Percentiles rank a stretch among this genome's conserved stretches.
phyloP scores from a whole-genome alignment of 805 yeast species.

The Kazachstania martiniae region DNA sequence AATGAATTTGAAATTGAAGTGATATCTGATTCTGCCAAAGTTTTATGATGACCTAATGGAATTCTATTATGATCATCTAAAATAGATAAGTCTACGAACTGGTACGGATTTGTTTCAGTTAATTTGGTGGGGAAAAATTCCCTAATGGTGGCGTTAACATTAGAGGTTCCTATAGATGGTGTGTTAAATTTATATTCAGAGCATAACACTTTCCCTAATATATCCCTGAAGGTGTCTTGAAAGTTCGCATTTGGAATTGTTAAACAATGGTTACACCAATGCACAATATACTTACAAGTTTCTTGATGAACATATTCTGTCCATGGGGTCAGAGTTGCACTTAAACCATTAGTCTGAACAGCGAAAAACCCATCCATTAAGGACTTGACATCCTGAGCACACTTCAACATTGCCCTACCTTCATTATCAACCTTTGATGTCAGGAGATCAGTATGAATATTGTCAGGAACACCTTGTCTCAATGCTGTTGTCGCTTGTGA shows the following conservation, averaged over 20 bases:
- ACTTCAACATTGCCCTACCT: slow-evolving; percentile 41
- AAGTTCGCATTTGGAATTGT: slow-evolving; percentile 30
- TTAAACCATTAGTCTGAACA: slow-evolving; percentile 40
- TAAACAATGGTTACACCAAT: slow-evolving; percentile 40
- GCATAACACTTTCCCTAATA: slow-evolving; percentile 37
- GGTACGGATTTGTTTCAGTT: slow-evolving; percentile 11
- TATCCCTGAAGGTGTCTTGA: slow-evolving; percentile 31
- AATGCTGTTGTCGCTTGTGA: slow-evolving; percentile 43
- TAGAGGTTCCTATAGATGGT: too few relatives aligned
- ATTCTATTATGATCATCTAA: slow-evolving; percentile 28
- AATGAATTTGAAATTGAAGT: slow-evolving; percentile 24
- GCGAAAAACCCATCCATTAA: slow-evolving; percentile 28
- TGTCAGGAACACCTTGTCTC: slow-evolving; percentile 29
- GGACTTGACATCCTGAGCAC: slow-evolving; percentile 21
- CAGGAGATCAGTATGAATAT: slow-evolving; percentile 23
- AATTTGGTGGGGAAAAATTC: slow-evolving; percentile 14
- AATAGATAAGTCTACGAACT: slow-evolving; percentile 21
- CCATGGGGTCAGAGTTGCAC: slow-evolving; percentile 43
- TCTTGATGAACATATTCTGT: slow-evolving; percentile 42
- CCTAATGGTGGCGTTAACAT: slow-evolving; percentile 11
- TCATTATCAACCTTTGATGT: slow-evolving; percentile 36
- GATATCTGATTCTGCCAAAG: slow-evolving; percentile 10
- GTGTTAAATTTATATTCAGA: too few relatives aligned
- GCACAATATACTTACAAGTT: slow-evolving; percentile 34
- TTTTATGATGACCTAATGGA: slow-evolving; percentile 27